These are phyloP conservation scores for Miscanthus lutarioriparius DNA, from an alignment of 176 grass and related monocot genomes.

Conservation along the genomic window DNA sequence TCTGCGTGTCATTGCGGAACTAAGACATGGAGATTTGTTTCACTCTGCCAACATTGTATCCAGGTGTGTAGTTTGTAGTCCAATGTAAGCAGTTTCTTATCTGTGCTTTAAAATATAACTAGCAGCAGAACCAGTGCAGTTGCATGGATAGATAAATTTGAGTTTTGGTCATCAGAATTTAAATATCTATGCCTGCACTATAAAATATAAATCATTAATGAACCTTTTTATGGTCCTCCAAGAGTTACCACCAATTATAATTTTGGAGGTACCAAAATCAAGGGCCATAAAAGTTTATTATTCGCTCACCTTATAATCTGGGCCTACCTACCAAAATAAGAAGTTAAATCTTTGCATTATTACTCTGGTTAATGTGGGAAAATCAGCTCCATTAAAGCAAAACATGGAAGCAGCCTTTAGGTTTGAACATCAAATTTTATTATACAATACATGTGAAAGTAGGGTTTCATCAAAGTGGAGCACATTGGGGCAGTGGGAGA, in stretches of 20 bases:
- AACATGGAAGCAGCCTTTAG: not conserved
- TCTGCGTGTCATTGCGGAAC: conserved; percentile 85
- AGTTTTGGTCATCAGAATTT: not conserved
- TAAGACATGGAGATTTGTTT: conserved; percentile 98
- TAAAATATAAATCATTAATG: not conserved
- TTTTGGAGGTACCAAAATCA: not conserved
- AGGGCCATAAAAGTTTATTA: not conserved
- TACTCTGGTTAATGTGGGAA: not conserved
- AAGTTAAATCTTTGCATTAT: not conserved
- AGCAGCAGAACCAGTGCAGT: not conserved
- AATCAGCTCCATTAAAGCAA: not conserved
- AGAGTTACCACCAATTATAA: not conserved
- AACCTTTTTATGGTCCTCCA: not conserved
- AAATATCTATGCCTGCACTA: not conserved
- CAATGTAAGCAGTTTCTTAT: not conserved
- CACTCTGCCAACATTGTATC: conserved; percentile 99
- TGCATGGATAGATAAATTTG: not conserved
- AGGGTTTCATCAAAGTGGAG: not conserved
- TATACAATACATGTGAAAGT: not conserved
- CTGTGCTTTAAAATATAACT: conserved; percentile 13
- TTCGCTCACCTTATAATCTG: not conserved
- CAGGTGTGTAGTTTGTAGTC: conserved; percentile 59
- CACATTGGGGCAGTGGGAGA: not conserved
- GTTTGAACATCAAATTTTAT: not conserved
- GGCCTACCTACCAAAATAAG: not conserved